Percentiles rank a stretch among this genome's conserved stretches.
Evolutionary conservation across 495 filamentous ascomycete genomes (phyloP).

Genomic region (Hyphodiscus hymeniophilus): DNA sequence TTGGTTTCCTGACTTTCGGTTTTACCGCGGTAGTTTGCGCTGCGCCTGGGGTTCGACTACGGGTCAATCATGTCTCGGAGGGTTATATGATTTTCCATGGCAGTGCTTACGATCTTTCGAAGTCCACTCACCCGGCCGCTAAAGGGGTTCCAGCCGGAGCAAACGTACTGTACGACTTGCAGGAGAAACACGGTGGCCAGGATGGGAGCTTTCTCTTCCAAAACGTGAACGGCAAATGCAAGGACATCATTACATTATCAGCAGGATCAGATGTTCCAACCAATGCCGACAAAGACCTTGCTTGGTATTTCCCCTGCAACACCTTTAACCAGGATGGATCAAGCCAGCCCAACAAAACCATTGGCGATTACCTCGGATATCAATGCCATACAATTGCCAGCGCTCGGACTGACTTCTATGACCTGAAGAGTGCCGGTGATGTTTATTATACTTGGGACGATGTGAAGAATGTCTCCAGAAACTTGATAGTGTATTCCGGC

Average conservation of each 20-base stretch:
- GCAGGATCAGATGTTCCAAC: slow-evolving; percentile 70
- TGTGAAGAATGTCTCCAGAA: slow-evolving; percentile 78
- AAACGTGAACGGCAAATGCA: slow-evolving; percentile 97
- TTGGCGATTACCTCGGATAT: slow-evolving; percentile 73
- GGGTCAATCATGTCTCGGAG: slow-evolving; percentile 66
- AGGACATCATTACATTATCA: slow-evolving; percentile 71
- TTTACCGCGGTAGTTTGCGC: slow-evolving; percentile 88
- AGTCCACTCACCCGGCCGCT: slow-evolving; percentile 68
- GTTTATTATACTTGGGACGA: slow-evolving; percentile 98
- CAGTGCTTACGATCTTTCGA: slow-evolving; percentile 68
- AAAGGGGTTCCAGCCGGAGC: slow-evolving; percentile 61
- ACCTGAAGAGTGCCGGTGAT: slow-evolving; percentile 48
- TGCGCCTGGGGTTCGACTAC: slow-evolving; percentile 55
- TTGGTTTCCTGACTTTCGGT: slow-evolving; percentile 95
- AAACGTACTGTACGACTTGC: slow-evolving; percentile 83
- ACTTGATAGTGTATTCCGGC: slow-evolving; percentile 87
- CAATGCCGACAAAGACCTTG: slow-evolving; percentile 63
- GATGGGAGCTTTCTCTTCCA: slow-evolving; percentile 98
- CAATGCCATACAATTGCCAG: slow-evolving; percentile 72
- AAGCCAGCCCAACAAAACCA: slow-evolving; percentile 60
- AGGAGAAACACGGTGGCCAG: slow-evolving; percentile 68
- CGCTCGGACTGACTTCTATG: slow-evolving; percentile 69
- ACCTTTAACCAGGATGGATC: slow-evolving; percentile 93
- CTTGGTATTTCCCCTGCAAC: slow-evolving; percentile 95
- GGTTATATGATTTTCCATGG: slow-evolving; percentile 98